Conservation (phyloP, 2,329 filamentous ascomycete species). For the Herpotrichia juniperi region DNA sequence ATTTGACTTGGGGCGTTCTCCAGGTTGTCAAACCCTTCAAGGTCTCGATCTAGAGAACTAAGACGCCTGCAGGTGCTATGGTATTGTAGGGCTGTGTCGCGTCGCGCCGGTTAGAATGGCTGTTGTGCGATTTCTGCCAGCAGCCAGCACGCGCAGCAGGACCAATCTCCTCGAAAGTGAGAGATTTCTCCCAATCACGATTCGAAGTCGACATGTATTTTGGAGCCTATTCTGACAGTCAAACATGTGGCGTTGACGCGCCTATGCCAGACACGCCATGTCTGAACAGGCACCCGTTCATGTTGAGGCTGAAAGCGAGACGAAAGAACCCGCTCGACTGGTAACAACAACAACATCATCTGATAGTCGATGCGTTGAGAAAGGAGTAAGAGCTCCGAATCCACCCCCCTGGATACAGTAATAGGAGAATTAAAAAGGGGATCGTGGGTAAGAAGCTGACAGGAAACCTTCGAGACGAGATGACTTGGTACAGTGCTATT, state of each 20-base stretch:
- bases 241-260: conserved; percentile 25
- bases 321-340: conserved; percentile 5
- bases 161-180: conserved; percentile 19
- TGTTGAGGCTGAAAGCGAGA: conserved; percentile 4
- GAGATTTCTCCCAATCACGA: conserved; percentile 19
- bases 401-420: conserved; percentile 6
- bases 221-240: background rate
- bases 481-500: background rate
- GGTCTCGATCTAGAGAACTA: conserved; percentile 13
- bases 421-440: conserved; percentile 1
- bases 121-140: conserved; percentile 19
- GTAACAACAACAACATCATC: background rate
- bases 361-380: background rate
- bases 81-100: conserved; percentile 23
- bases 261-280: conserved; percentile 26
- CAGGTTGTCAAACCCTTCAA: background rate
- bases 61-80: conserved; percentile 20
- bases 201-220: conserved; percentile 1
- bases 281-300: conserved; percentile 9
- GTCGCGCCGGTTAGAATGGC: conserved; percentile 20
- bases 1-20: background rate
- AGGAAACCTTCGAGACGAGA: background rate
- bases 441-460: background rate
- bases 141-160: conserved; percentile 15
- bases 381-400: conserved; percentile 1